Evolutionary conservation across 208 protist species (phyloP).

Genomic region (Trypanosoma scelopori): DNA sequence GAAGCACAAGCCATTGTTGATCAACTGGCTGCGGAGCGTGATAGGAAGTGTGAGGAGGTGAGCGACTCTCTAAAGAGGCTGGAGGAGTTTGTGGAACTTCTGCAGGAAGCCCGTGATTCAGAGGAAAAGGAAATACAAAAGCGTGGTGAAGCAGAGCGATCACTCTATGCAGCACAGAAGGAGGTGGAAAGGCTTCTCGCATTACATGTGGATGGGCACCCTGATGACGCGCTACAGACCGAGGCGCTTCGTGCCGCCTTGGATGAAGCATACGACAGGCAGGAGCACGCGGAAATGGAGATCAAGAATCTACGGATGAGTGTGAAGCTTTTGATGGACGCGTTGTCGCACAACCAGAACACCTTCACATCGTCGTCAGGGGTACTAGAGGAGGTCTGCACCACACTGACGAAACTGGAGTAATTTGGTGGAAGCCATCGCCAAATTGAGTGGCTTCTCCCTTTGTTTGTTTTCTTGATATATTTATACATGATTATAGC

Average conservation of each 20-base stretch:
- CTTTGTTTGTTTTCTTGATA: no score
- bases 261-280: constrained; percentile 3
- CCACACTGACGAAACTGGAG: not conserved
- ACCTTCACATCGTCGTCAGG: constrained; percentile 10
- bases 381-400: constrained; percentile 11
- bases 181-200: constrained; percentile 47
- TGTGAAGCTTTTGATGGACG: constrained; percentile 3
- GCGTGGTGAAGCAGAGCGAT: constrained; percentile 60
- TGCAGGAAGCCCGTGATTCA: constrained; percentile 66
- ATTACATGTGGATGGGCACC: not conserved
- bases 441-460: not conserved
- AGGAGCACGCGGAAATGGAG: constrained; percentile 3
- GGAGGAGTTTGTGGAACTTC: constrained; percentile 76
- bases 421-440: not conserved
- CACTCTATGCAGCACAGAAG: constrained; percentile 71
- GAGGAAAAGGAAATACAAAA: constrained; percentile 57
- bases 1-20: constrained; percentile 67
- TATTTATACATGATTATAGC: no score
- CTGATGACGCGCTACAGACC: not conserved
- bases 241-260: constrained; percentile 1
- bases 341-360: constrained; percentile 5
- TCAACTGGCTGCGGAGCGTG: constrained; percentile 49
- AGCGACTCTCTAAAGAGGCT: constrained; percentile 71
- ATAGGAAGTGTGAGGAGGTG: constrained; percentile 57
- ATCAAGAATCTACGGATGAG: constrained; percentile 6